phyloP scores from a whole-genome alignment of 2,329 filamentous ascomycete genomes.

The Venturia asperata region DNA sequence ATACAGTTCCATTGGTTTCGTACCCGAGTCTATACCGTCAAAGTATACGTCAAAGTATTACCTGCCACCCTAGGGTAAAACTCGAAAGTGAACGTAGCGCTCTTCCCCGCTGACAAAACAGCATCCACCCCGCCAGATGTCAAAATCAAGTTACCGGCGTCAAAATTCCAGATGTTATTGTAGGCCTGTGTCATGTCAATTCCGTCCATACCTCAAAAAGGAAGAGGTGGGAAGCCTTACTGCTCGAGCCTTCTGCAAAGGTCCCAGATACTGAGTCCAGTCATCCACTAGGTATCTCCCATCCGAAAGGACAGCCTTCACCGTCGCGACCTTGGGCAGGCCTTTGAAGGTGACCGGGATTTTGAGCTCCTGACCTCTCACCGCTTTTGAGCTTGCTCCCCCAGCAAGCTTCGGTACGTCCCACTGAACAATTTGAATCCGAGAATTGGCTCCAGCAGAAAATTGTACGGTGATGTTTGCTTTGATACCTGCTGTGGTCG shows the following conservation, averaged over 20 bases:
- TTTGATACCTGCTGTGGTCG: slow-evolving; percentile 40
- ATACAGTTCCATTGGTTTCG: too few species aligned
- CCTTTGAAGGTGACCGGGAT: slow-evolving; percentile 50
- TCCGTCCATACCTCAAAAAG: not conserved
- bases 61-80: slow-evolving; percentile 47
- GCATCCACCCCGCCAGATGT: slow-evolving; percentile 39
- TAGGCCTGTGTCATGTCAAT: slow-evolving; percentile 36
- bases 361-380: slow-evolving; percentile 35
- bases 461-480: slow-evolving; percentile 48
- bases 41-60: slow-evolving; percentile 45
- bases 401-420: slow-evolving; percentile 36
- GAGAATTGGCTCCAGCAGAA: slow-evolving; percentile 43
- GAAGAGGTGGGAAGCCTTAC: slow-evolving; percentile 18
- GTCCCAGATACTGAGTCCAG: slow-evolving; percentile 49
- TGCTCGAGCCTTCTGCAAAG: slow-evolving; percentile 42
- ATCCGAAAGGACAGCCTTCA: slow-evolving; percentile 44
- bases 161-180: slow-evolving; percentile 46
- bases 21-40: slow-evolving; percentile 32
- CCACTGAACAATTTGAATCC: slow-evolving; percentile 49
- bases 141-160: slow-evolving; percentile 42
- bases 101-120: slow-evolving; percentile 40
- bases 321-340: slow-evolving; percentile 43
- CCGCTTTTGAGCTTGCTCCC: slow-evolving; percentile 29
- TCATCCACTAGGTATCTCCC: slow-evolving; percentile 48
- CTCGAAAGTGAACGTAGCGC: slow-evolving; percentile 47